phyloP scores from a whole-genome alignment of 192 early-diverging fungal species.

The Paraglomus occultum region DNA sequence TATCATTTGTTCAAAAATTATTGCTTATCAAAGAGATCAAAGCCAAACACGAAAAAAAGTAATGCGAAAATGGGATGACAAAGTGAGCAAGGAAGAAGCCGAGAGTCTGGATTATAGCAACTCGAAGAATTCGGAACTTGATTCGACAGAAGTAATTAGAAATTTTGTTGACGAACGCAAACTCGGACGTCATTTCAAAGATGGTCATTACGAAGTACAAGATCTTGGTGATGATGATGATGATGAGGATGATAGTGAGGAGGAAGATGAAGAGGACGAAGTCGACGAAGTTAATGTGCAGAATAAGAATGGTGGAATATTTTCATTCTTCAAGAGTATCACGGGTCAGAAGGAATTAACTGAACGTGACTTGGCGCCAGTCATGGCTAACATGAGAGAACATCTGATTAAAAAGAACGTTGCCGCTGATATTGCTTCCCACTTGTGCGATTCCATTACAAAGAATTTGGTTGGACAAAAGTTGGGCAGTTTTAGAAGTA shows the following conservation, averaged over 20 bases:
- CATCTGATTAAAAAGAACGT: slow-evolving; percentile 94
- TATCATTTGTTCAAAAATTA: slow-evolving; percentile 31
- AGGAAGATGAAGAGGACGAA: slow-evolving; percentile 45
- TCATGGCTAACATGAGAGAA: slow-evolving; percentile 86
- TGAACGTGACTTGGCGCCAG: slow-evolving; percentile 68
- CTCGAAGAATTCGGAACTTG: slow-evolving; percentile 27
- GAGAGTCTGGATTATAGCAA: slow-evolving; percentile 53
- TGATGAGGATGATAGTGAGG: slow-evolving; percentile 55
- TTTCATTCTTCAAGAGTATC: slow-evolving; percentile 71
- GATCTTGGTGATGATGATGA: slow-evolving; percentile 59
- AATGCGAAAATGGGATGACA: slow-evolving; percentile 76
- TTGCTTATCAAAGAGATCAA: slow-evolving; percentile 24
- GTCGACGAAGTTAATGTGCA: slow-evolving; percentile 30
- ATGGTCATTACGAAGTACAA: slow-evolving; percentile 75
- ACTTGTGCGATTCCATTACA: slow-evolving; percentile 79
- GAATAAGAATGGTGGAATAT: slow-evolving; percentile 37
- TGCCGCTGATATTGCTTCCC: slow-evolving; percentile 80
- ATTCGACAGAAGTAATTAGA: slow-evolving; percentile 3
- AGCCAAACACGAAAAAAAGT: slow-evolving; percentile 53
- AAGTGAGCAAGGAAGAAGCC: slow-evolving; percentile 55
- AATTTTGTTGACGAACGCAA: slow-evolving; percentile 55
- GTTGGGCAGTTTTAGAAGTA: slow-evolving; percentile 74
- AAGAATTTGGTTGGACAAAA: slow-evolving; percentile 71
- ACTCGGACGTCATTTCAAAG: slow-evolving; percentile 58
- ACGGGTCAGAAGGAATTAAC: slow-evolving; percentile 72